phyloP scores from a whole-genome alignment of 176 grass and related monocot species.

The Thalia dealbata region DNA sequence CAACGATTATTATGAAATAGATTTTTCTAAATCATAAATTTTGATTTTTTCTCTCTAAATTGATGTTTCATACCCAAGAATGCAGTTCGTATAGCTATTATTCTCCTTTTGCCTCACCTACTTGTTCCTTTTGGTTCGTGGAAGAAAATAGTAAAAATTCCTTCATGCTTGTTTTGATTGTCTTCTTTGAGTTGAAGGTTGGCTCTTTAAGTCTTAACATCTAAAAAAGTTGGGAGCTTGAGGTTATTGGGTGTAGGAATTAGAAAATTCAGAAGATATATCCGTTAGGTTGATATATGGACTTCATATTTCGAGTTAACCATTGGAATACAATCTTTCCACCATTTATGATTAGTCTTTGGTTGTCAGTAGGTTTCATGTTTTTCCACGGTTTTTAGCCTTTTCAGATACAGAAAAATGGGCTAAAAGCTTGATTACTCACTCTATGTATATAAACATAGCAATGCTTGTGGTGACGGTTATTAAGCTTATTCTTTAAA shows the following conservation, averaged over 20 bases:
- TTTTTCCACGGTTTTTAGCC: not conserved
- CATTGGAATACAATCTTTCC: not conserved
- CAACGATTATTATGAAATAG: not conserved
- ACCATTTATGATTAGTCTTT: not conserved
- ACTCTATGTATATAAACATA: not conserved
- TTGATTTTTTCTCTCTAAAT: not conserved
- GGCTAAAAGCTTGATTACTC: not conserved
- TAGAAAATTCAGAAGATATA: not conserved
- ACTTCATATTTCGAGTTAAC: not conserved
- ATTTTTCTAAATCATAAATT: not conserved
- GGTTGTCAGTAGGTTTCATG: not conserved
- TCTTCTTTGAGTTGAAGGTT: not conserved
- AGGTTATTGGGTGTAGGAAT: not conserved
- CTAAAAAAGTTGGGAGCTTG: not conserved
- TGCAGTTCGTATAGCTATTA: not conserved
- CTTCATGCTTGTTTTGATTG: not conserved
- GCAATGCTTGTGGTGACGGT: not conserved
- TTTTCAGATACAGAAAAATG: not conserved
- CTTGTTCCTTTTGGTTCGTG: not conserved
- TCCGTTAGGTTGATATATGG: not conserved
- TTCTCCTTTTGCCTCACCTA: not conserved
- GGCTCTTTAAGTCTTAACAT: not conserved
- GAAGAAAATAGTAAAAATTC: not conserved
- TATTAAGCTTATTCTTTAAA: not conserved
- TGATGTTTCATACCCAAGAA: not conserved